Evolutionary conservation across 2,329 filamentous ascomycete species (phyloP).

Genomic region (Didymella segeticola): DNA sequence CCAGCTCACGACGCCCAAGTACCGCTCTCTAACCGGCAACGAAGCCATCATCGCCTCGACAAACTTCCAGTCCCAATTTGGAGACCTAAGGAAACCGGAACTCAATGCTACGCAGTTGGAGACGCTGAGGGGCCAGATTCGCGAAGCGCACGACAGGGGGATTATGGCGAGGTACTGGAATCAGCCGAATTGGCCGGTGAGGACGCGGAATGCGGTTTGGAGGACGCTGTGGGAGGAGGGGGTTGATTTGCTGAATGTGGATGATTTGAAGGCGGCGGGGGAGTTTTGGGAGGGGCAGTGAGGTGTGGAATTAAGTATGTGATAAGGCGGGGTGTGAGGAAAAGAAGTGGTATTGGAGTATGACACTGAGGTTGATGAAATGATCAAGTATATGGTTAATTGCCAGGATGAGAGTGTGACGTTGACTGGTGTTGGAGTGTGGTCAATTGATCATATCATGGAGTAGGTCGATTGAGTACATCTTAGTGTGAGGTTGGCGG

Average conservation of each 20-base stretch:
- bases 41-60: slow-evolving; percentile 64
- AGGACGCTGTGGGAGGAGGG: slow-evolving; percentile 62
- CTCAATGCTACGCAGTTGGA: slow-evolving; percentile 59
- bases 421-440: too few species aligned
- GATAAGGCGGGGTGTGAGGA: too few species aligned
- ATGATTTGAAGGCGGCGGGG: slow-evolving; percentile 63
- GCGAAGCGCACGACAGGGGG: slow-evolving; percentile 61
- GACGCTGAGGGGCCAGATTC: slow-evolving; percentile 63
- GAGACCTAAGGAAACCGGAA: slow-evolving; percentile 44
- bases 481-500: too few species aligned
- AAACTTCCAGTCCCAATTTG: slow-evolving; percentile 54
- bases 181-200: slow-evolving; percentile 62
- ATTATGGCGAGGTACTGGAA: slow-evolving; percentile 70
- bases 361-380: too few species aligned
- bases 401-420: too few species aligned
- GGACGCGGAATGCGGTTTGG: slow-evolving; percentile 61
- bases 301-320: not conserved
- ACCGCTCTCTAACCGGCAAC: slow-evolving; percentile 54
- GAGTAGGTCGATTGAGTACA: too few species aligned
- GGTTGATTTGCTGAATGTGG: slow-evolving; percentile 68
- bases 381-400: too few species aligned
- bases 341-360: too few species aligned
- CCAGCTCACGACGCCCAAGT: slow-evolving; percentile 49
- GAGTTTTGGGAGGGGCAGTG: slow-evolving; percentile 47
- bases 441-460: too few species aligned